Evolutionary conservation across 257 asterid genomes (phyloP), one percentile per base, ranked within the genome.

Genomic region (Solanum clarkiae): DNA sequence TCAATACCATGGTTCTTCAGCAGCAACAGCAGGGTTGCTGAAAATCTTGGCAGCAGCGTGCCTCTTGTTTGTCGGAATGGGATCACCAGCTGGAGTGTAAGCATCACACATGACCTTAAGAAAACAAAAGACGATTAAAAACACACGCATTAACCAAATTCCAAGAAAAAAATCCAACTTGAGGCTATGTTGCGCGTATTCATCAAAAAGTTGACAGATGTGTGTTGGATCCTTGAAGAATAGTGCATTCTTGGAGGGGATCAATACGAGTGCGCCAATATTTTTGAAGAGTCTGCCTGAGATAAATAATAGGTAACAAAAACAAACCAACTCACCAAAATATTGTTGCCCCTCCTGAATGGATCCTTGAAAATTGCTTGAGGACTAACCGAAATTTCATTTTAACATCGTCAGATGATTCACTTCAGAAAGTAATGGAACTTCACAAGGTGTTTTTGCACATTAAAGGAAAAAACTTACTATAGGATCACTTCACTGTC

Each of bases 291-390:
- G n/a, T 65, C 10, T 9, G 6, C 1, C 6, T 18, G 15, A 22
- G 11, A 65, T 65, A 3, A 45, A 29, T 14, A 66, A 66, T 8
- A 13, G 59, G n/a, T 74, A 47, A 74, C 60, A 74, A 74, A 1
- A 44, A 72, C 20, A 49, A 16, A 75, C 9, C 62, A 9, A 83
- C 97, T 93, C 66, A 97, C 99, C 97, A 97, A 91, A 81, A 97
- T 95, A 91, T 97, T 93, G 80, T 95, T 94, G 86, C 99, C 98
- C 54, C 98, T 98, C 7, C 98, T 98, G 87, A 97, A 97, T 15
- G 99, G 99, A 87, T 97, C 99, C 97, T 90, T 94, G 92, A 97
- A 97, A 71, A 95, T 97, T 59, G 99, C 98, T 88, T 95, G 99
- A 42, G 99, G 98, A 87, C 98, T 97, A 92, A 81, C 65, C 14